Evolutionary conservation across 192 early-diverging fungal species (phyloP), one percentile per base, ranked within the genome.

Genomic region (Kickxella alabastrina): DNA sequence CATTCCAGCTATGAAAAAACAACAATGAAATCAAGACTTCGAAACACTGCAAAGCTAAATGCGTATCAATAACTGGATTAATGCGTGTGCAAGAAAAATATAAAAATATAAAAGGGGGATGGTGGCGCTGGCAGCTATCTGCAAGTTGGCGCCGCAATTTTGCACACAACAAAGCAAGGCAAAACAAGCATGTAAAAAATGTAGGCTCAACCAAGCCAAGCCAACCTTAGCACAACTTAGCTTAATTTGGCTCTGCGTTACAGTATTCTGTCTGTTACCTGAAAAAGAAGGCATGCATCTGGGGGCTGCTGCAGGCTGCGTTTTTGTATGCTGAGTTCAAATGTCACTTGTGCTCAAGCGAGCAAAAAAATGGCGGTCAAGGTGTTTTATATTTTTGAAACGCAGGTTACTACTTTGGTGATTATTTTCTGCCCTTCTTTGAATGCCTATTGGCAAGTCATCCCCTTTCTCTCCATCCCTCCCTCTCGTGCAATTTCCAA

Each of bases 41-140:
- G n/a, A n/a, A n/a, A n/a, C n/a, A n/a, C n/a, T n/a, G n/a, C n/a
- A n/a, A n/a, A n/a, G n/a, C n/a, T n/a, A n/a, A n/a, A n/a, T n/a
- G n/a, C n/a, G n/a, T n/a, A n/a, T n/a, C n/a, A n/a, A n/a, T n/a
- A n/a, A n/a, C n/a, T n/a, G n/a, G n/a, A n/a, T n/a, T n/a, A n/a
- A n/a, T n/a, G n/a, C n/a, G n/a, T n/a, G n/a, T n/a, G n/a, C n/a
- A n/a, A n/a, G n/a, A n/a, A n/a, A n/a, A n/a, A n/a, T n/a, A n/a
- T n/a, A n/a, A n/a, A n/a, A n/a, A n/a, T n/a, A n/a, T n/a, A n/a
- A 28, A 32, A 17, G 50, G 37, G 59, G 60, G 52, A 50, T 34
- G 45, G 53, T 54, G 52, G 60, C 60, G 60, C 52, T 55, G 52
- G 44, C 50, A 37, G 18, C 34, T 44, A 44, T 52, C 49, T 60